Conservation (phyloP, 2,329 filamentous ascomycete species). For the Scedosporium apiospermum region DNA sequence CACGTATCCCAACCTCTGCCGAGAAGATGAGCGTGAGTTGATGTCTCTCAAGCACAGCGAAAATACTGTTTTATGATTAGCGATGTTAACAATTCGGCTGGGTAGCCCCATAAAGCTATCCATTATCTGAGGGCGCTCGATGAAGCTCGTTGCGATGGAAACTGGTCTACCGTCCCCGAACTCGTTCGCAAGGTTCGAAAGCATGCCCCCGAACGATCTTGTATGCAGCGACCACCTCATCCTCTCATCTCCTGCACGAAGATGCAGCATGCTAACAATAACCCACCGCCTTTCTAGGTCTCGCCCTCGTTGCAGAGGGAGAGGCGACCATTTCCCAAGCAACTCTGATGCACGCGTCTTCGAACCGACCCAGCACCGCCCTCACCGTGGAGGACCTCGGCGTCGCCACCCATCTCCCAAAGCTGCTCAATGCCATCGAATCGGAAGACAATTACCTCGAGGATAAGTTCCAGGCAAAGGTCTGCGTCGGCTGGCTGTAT, state of each 20-base stretch:
- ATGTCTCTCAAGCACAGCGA: too few relatives aligned
- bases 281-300: neutral
- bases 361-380: constrained; percentile 30
- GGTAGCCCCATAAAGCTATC: constrained; percentile 53
- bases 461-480: constrained; percentile 66
- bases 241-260: neutral
- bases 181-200: constrained; percentile 89
- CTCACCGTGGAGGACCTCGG: constrained; percentile 34
- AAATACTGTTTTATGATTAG: neutral
- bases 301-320: constrained; percentile 59
- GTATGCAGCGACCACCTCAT: constrained; percentile 41
- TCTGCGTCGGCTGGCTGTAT: constrained; percentile 78
- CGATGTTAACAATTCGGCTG: neutral
- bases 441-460: constrained; percentile 42
- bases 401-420: constrained; percentile 33
- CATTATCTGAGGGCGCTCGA: constrained; percentile 79
- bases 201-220: constrained; percentile 76
- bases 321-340: constrained; percentile 56
- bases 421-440: constrained; percentile 47
- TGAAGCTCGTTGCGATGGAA: constrained; percentile 75
- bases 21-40: constrained; percentile 3
- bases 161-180: constrained; percentile 81
- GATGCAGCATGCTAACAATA: neutral
- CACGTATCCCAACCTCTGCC: neutral
- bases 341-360: constrained; percentile 31